Base-by-base conservation (phyloP, 2,329 filamentous ascomycete species). In the Teratosphaeria nubilosa region DNA sequence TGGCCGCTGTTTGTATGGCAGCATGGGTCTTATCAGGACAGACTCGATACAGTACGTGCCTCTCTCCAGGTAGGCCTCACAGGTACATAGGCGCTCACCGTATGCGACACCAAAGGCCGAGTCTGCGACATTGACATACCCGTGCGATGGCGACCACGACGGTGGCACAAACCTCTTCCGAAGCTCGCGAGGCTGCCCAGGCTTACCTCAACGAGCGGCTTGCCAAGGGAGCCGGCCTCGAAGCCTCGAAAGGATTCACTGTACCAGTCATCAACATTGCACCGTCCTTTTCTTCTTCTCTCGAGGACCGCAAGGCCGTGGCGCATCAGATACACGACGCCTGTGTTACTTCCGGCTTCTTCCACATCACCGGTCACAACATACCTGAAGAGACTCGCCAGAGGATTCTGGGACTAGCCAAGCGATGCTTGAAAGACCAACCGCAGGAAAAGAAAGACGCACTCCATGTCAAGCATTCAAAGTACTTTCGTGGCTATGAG, bases 401-500 rank as follows among this genome's bases (percentile, higher is more conserved):
- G 14, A 65, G 57, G 1, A 70, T 76, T n/a, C 56, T 77, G 20
- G 59, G 64, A 1, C 70, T 75, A 56, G 73, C 74, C 0, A 60
- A 71, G 52, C 70, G 71, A 20, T 76, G 75, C 56, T 67, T 73
- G 58, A 69, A 71, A 16, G 61, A 66, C 1, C 58, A 74, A 1
- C 64, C 66, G 1, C 56, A 59, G 6, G 63, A 68, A 25, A 68
- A 74, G 60, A 77, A 75, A 57, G 69, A 75, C 53, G 58, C 66
- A 0, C 34, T 77, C 13, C 74, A 76, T 58, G 68, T 76, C 48
- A 71, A 70, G 58, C 63, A 74, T 51, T 74, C 70, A 22, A 68
- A 70, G 9, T 69, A 74, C 50, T 72, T 75, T 34, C 68, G 74
- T 34, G 75, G 74, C 0, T 77, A 70, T 68, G 74, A 76, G 60